Evolutionary conservation across 306 rosid genomes (phyloP).

Genomic region (Acacia confusa): DNA sequence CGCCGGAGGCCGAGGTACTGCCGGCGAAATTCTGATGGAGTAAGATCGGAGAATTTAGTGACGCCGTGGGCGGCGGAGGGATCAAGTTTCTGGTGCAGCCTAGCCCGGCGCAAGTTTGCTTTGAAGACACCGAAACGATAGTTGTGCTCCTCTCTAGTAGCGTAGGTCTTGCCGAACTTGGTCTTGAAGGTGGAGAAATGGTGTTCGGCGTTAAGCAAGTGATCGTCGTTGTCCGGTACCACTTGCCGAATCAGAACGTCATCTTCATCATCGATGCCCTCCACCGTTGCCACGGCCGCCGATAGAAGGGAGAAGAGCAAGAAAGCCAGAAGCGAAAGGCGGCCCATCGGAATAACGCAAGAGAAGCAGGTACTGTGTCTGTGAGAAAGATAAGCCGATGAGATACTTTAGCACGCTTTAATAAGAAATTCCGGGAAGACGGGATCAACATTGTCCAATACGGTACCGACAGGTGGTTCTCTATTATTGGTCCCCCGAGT

Average conservation of each 20-base stretch:
- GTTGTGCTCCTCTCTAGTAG: conserved; percentile 70
- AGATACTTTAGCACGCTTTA: neutral
- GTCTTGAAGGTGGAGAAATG: conserved; percentile 78
- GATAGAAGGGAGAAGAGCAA: conserved; percentile 32
- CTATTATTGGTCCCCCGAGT: neutral
- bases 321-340: conserved; percentile 21
- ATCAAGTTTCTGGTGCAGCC: conserved; percentile 72
- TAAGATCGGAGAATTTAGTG: conserved; percentile 86
- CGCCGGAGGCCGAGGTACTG: conserved; percentile 71
- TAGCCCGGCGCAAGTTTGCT: conserved; percentile 72
- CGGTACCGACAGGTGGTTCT: conserved; percentile 8
- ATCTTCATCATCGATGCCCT: conserved; percentile 16
- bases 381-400: neutral
- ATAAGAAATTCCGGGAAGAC: neutral
- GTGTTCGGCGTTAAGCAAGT: conserved; percentile 58
- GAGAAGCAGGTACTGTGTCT: neutral
- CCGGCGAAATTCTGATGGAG: conserved; percentile 68
- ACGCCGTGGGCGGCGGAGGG: conserved; percentile 87
- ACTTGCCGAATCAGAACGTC: conserved; percentile 73
- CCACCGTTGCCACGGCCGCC: conserved; percentile 37
- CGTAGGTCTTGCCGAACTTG: conserved; percentile 60
- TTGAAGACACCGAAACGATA: conserved; percentile 72
- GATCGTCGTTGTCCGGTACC: conserved; percentile 52
- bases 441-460: neutral
- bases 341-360: conserved; percentile 38